phyloP scores from a whole-genome alignment of 768 basidiomycete genomes.

The Mycena olivaceomarginata region DNA sequence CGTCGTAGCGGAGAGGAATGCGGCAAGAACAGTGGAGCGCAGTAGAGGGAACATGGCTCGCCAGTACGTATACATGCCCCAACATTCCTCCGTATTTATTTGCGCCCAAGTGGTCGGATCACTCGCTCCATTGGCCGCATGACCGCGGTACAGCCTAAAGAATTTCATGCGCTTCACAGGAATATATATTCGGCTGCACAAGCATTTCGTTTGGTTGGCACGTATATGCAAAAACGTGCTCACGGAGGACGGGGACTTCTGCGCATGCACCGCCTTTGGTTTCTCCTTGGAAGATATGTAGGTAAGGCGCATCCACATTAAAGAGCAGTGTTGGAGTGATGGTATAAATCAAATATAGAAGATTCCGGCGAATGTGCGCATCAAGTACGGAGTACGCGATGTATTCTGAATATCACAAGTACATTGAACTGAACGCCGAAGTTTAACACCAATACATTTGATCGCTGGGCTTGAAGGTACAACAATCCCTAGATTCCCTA shows the following conservation, averaged over 20 bases:
- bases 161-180: neutral
- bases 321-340: no score
- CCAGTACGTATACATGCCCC: neutral
- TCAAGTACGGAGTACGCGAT: neutral
- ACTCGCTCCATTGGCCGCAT: constrained; percentile 19
- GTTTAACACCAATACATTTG: constrained; percentile 23
- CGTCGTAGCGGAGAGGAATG: constrained; percentile 42
- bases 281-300: neutral
- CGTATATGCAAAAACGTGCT: neutral
- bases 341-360: neutral
- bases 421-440: neutral
- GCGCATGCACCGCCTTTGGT: neutral
- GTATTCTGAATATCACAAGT: neutral
- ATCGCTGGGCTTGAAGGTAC: neutral
- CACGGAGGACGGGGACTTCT: neutral
- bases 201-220: neutral
- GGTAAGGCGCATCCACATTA: no score
- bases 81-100: constrained; percentile 44
- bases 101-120: constrained; percentile 8
- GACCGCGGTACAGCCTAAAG: neutral
- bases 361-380: constrained; percentile 26
- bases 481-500: neutral
- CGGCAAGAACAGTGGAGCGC: constrained; percentile 42
- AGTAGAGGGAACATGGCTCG: constrained; percentile 41
- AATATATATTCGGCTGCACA: constrained; percentile 7